These are phyloP conservation scores for Carpinus fangiana DNA, from an alignment of 306 rosid genomes.

Conservation along the genomic window DNA sequence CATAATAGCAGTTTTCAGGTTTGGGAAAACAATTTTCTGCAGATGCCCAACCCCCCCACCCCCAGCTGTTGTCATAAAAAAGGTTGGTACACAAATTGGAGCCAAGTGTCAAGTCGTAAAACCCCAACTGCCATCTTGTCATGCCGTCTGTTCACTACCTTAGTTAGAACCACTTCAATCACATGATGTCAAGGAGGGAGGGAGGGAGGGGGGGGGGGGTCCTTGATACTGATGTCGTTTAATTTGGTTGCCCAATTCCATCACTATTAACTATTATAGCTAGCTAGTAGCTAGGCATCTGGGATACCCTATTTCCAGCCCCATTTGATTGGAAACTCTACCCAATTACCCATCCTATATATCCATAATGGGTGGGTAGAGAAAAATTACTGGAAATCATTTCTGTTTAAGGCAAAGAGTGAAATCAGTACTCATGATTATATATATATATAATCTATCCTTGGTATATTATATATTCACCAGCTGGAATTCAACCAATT, in stretches of 20 bases:
- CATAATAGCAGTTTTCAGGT: constrained; percentile 20
- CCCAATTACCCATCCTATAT: no score
- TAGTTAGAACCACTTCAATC: constrained; percentile 19
- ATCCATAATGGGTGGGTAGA: no score
- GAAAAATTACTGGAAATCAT: not conserved
- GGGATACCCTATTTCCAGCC: constrained; percentile 10
- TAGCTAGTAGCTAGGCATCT: not conserved
- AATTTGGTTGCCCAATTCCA: constrained; percentile 26
- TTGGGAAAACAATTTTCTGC: not conserved
- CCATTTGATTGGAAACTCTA: constrained; percentile 15
- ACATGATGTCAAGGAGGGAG: constrained; percentile 23
- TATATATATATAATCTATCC: not conserved
- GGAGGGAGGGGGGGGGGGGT: constrained; percentile 17
- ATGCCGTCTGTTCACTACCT: constrained; percentile 14
- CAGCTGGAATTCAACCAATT: constrained; percentile 25
- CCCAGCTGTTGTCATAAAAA: constrained; percentile 6
- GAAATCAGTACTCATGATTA: not conserved
- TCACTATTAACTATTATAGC: constrained; percentile 13
- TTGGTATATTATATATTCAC: constrained; percentile 9
- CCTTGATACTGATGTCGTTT: constrained; percentile 25
- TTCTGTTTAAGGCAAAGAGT: constrained; percentile 14
- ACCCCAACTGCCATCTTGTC: constrained; percentile 14
- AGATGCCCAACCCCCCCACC: not conserved
- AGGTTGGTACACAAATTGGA: constrained; percentile 20
- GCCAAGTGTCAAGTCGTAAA: constrained; percentile 29